A percentile compares a stretch with the other conserved stretches of the same genome.
These are phyloP conservation scores for Talaromyces sp. DNA, from an alignment of 2,329 filamentous ascomycete species.

Conservation along the genomic window DNA sequence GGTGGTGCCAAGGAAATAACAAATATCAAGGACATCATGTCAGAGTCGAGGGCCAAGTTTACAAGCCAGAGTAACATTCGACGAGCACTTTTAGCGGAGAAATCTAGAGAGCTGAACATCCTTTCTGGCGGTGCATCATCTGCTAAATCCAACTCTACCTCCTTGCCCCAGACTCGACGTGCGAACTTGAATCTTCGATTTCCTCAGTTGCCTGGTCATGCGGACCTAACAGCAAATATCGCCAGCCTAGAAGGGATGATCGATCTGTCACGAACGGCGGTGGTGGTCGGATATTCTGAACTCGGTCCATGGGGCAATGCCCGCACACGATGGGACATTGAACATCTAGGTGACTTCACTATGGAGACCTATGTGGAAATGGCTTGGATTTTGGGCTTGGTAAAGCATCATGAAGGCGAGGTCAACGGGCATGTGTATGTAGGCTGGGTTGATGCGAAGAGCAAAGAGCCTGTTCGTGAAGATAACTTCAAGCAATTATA, in stretches of 20 bases:
- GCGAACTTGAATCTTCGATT: conserved; percentile 99
- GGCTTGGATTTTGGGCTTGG: conserved; percentile 99
- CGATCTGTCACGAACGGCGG: conserved; percentile 94
- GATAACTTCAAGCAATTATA: conserved; percentile 97
- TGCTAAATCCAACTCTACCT: conserved; percentile 58
- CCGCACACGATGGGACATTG: conserved; percentile 98
- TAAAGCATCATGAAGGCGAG: conserved; percentile 95
- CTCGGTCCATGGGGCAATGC: conserved; percentile 94
- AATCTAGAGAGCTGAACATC: conserved; percentile 90
- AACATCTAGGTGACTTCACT: conserved; percentile 92
- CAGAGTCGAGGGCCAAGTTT: conserved; percentile 85
- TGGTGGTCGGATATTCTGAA: conserved; percentile 94
- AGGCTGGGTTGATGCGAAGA: conserved; percentile 92
- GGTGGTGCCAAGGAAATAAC: conserved; percentile 96
- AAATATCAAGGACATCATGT: conserved; percentile 91
- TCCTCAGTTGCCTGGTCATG: conserved; percentile 80
- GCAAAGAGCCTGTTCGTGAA: conserved; percentile 91
- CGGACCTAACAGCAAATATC: conserved; percentile 83
- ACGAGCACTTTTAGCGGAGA: conserved; percentile 91
- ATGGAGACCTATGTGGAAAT: conserved; percentile 97
- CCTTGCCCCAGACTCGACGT: conserved; percentile 84
- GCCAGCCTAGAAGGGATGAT: conserved; percentile 95
- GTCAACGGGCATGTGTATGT: conserved; percentile 96
- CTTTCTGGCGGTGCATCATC: conserved; percentile 83
- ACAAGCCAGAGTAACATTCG: conserved; percentile 93